Percentiles rank a stretch among this genome's conserved stretches.
Evolutionary conservation across 305 asterid species (phyloP).

Genomic region (Petunia hybrid): DNA sequence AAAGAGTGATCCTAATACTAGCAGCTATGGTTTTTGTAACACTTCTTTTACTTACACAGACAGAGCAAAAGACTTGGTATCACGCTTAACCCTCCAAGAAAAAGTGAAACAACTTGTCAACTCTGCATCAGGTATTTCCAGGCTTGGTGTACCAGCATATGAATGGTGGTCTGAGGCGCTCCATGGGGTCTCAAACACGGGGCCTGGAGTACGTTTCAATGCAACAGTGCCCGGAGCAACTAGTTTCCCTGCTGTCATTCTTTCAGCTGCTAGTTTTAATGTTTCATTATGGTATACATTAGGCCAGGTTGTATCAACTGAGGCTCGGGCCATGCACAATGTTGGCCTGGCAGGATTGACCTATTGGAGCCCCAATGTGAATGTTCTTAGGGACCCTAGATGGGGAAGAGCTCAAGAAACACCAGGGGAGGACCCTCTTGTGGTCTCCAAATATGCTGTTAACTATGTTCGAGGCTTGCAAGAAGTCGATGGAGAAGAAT

Average conservation of each 20-base stretch:
- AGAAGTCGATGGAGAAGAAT: conserved; percentile 51
- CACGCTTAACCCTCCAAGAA: conserved; percentile 40
- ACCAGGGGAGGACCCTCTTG: conserved; percentile 61
- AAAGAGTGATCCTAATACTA: conserved; percentile 22
- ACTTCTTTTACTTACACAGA: conserved; percentile 33
- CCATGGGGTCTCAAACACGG: conserved; percentile 64
- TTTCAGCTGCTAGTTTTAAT: conserved; percentile 65
- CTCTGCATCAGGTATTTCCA: conserved; percentile 60
- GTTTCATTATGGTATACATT: conserved; percentile 57
- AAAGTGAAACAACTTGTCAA: conserved; percentile 36
- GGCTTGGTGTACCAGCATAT: conserved; percentile 64
- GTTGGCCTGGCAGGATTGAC: conserved; percentile 66
- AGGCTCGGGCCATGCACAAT: conserved; percentile 63
- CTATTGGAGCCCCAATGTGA: conserved; percentile 64
- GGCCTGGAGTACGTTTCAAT: conserved; percentile 51
- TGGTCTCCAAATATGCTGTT: conserved; percentile 52
- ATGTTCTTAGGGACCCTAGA: conserved; percentile 59
- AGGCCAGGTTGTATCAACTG: conserved; percentile 57
- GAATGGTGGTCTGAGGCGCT: conserved; percentile 86
- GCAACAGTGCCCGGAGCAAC: conserved; percentile 61
- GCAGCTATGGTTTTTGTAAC: conserved; percentile 34
- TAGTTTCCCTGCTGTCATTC: conserved; percentile 73
- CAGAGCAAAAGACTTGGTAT: conserved; percentile 38
- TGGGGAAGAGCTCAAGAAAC: conserved; percentile 72
- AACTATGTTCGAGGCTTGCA: conserved; percentile 61